Percentiles rank a stretch among this genome's conserved stretches.
These are phyloP conservation scores for Saxophila tyrrhenica DNA, from an alignment of 495 filamentous ascomycete genomes.

Conservation along the genomic window DNA sequence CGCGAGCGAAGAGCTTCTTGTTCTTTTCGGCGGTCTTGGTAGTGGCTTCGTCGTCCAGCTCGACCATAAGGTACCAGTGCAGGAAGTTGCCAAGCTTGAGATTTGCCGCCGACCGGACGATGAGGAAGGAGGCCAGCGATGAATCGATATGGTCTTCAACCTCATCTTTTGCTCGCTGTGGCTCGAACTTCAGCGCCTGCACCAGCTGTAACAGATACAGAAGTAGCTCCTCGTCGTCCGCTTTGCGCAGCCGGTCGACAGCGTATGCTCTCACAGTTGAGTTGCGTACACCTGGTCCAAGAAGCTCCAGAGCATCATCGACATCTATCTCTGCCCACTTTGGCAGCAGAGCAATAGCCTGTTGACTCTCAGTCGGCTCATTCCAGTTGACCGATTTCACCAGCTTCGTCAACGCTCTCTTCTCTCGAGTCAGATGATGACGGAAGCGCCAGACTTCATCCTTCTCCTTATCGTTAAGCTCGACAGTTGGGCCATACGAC, in stretches of 20 bases:
- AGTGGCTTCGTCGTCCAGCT: constrained; percentile 72
- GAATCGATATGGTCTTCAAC: constrained; percentile 57
- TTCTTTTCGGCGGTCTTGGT: constrained; percentile 48
- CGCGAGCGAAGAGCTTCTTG: constrained; percentile 74
- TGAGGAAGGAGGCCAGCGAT: constrained; percentile 80
- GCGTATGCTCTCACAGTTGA: constrained; percentile 80
- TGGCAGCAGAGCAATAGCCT: constrained; percentile 78
- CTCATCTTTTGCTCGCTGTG: constrained; percentile 37
- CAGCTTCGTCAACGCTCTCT: constrained; percentile 90
- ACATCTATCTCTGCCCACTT: constrained; percentile 98
- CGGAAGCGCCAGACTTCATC: constrained; percentile 95
- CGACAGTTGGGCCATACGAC: constrained; percentile 83
- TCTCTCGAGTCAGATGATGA: constrained; percentile 84
- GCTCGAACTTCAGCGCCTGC: constrained; percentile 93
- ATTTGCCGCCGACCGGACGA: constrained; percentile 71
- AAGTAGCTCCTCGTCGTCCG: constrained; percentile 86
- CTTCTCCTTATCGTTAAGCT: constrained; percentile 78
- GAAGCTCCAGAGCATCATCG: constrained; percentile 88
- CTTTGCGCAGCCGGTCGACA: constrained; percentile 78
- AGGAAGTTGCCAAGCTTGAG: constrained; percentile 88
- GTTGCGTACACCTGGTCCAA: constrained; percentile 87
- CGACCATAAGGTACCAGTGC: constrained; percentile 97
- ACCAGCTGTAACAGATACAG: constrained; percentile 91
- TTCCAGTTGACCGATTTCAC: constrained; percentile 94
- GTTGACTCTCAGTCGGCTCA: constrained; percentile 71